These are phyloP conservation scores for Malassezia sp. DNA, from an alignment of 1,284 basidiomycete genomes.

Conservation along the genomic window DNA sequence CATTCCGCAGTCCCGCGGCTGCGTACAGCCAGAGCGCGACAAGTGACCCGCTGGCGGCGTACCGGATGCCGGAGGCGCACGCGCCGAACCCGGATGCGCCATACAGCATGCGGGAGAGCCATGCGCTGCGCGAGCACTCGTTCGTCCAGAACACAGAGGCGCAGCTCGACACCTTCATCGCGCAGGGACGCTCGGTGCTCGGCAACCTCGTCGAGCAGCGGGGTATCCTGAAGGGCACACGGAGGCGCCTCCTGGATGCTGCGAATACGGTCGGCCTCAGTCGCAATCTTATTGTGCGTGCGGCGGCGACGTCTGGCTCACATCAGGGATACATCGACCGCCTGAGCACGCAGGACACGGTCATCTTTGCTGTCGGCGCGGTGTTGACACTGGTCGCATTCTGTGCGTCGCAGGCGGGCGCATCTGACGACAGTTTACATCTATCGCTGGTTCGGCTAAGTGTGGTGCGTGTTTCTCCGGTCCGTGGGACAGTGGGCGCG, in stretches of 20 bases:
- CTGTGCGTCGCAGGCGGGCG: conserved; percentile 15
- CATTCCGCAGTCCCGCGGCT: neutral
- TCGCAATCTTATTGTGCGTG: conserved; percentile 34
- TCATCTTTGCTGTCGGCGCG: conserved; percentile 40
- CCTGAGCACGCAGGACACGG: conserved; percentile 41
- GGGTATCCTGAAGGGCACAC: conserved; percentile 41
- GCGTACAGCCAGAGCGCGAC: neutral
- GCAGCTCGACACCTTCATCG: conserved; percentile 43
- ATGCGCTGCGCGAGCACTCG: conserved; percentile 41
- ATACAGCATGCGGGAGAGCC: conserved; percentile 28
- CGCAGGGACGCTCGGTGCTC: conserved; percentile 41
- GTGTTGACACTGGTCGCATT: conserved; percentile 41
- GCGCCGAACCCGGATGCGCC: conserved; percentile 6
- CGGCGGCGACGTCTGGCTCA: neutral
- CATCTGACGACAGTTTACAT: conserved; percentile 11
- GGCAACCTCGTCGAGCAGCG: conserved; percentile 44
- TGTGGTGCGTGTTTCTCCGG: no score
- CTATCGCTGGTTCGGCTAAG: conserved; percentile 14
- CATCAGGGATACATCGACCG: conserved; percentile 42
- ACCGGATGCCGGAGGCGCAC: conserved; percentile 28
- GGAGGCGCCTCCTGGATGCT: conserved; percentile 33
- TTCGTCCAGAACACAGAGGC: conserved; percentile 43
- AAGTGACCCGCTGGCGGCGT: conserved; percentile 33
- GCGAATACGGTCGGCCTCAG: conserved; percentile 43
- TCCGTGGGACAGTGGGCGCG: no score